phyloP scores from a whole-genome alignment of 192 early-diverging fungal species.

The Backusella morwellensis region DNA sequence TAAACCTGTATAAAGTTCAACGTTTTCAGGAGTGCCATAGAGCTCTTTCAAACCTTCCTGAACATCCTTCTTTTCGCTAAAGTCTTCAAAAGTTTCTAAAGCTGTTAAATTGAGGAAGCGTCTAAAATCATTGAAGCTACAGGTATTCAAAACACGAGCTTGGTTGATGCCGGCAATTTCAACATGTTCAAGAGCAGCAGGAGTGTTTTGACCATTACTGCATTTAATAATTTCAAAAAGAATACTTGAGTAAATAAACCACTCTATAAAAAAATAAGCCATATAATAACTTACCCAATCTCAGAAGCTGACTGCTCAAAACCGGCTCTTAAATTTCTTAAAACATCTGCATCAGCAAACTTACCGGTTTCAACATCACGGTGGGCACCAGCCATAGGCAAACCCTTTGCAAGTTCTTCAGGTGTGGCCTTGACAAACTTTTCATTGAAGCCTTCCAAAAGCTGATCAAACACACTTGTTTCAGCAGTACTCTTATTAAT shows the following conservation, averaged over 20 bases:
- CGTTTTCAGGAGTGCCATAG: slow-evolving; percentile 39
- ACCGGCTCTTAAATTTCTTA: background rate
- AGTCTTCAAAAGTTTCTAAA: slow-evolving; percentile 34
- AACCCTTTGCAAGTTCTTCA: slow-evolving; percentile 23
- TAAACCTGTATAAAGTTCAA: slow-evolving; percentile 51
- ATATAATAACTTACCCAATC: slow-evolving; percentile 21
- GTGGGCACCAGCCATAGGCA: slow-evolving; percentile 36
- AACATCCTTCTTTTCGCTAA: slow-evolving; percentile 22
- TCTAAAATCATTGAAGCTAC: slow-evolving; percentile 52
- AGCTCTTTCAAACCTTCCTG: slow-evolving; percentile 36
- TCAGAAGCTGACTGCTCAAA: slow-evolving; percentile 23
- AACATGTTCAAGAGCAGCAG: slow-evolving; percentile 34
- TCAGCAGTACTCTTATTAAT: background rate
- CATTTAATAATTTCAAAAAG: background rate
- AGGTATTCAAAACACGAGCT: slow-evolving; percentile 39
- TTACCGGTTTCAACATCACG: slow-evolving; percentile 20
- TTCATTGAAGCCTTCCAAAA: slow-evolving; percentile 19
- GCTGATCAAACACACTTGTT: slow-evolving; percentile 1
- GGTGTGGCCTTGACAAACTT: slow-evolving; percentile 21
- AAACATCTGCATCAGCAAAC: slow-evolving; percentile 15
- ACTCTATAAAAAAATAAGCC: background rate
- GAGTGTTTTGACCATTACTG: slow-evolving; percentile 42
- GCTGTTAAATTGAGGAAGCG: slow-evolving; percentile 33
- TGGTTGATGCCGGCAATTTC: slow-evolving; percentile 44
- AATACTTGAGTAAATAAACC: background rate